Evolutionary conservation across 2,329 filamentous ascomycete genomes (phyloP), one percentile per base, ranked within the genome.

Genomic region (Colletotrichum sidae): DNA sequence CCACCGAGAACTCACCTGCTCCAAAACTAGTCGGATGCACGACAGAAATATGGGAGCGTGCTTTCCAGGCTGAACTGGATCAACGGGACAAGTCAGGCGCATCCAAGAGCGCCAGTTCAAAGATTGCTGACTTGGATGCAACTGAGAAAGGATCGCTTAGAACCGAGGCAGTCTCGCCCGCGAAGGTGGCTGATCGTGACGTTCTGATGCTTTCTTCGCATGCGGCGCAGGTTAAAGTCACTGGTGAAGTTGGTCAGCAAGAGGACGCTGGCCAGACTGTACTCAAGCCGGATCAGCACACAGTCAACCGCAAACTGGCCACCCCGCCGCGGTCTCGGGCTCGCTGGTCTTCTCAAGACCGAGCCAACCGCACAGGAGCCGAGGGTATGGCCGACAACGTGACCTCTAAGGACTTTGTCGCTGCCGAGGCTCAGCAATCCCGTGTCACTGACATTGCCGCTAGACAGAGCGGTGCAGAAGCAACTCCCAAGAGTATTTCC

Each of bases 321-420:
- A 55, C 41, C 5, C 72, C 72, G 35, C 74, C 75, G 5, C 68
- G 67, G 12, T 72, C 77, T 8, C 80, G 78, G 78, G 69, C 77
- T 9, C 77, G 60, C 35, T 78, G 73, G 56, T 71, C 75, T 15
- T 77, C 77, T 3, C 70, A 74, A 38, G 74, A 69, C 4, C 70
- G 74, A 37, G 69, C 70, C 35, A 70, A 74, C 55, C 72, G 75
- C 42, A 75, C 70, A 33, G 71, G 65, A 39, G 52, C 66, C 39
- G 72, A 72, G 13, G 57, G 65, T 9, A 38, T 49, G 12, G 64
- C 58, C 33, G 75, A 78, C 42, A 58, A 62, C 1, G 69, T 77
- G n/a, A 70, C 58, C 2, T 49, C 70, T 0, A 70, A 68, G 51
- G 77, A 78, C 41, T 77, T 77, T 53, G 75, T 75, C 1, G 58